Percentiles rank a stretch among this genome's conserved stretches.
These are phyloP conservation scores for Myxozyma geophila DNA, from an alignment of 805 yeast species.

Conservation along the genomic window DNA sequence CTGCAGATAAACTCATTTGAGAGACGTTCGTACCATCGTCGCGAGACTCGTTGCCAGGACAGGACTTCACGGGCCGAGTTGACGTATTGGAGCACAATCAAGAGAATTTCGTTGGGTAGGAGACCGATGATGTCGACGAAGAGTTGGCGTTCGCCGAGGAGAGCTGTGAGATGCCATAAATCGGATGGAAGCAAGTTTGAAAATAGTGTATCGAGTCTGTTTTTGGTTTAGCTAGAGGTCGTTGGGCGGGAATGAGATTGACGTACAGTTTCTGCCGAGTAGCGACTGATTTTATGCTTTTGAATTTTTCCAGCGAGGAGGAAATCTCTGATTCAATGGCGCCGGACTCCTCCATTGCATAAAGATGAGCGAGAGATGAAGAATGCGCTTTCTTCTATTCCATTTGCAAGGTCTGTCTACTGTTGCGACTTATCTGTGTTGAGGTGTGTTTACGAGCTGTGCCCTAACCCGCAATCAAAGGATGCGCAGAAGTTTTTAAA, in stretches of 20 bases:
- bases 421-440: too few species aligned
- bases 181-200: conserved; percentile 32
- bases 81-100: conserved; percentile 29
- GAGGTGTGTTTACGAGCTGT: neutral
- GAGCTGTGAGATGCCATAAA: conserved; percentile 33
- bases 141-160: conserved; percentile 31
- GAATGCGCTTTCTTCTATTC: too few species aligned
- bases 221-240: neutral
- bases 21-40: conserved; percentile 33
- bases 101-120: conserved; percentile 29
- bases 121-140: conserved; percentile 32
- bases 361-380: too few species aligned
- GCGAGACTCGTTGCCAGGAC: conserved; percentile 33
- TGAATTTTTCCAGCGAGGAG: conserved; percentile 21
- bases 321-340: conserved; percentile 8
- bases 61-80: conserved; percentile 29
- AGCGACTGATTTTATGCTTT: conserved; percentile 11
- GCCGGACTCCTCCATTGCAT: neutral
- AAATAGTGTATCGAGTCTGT: conserved; percentile 21
- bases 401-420: too few species aligned
- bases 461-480: conserved; percentile 13
- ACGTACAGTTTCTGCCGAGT: conserved; percentile 30
- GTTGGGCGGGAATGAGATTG: neutral
- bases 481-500: neutral
- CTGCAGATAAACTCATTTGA: conserved; percentile 27